A percentile compares a stretch with the other conserved stretches of the same genome.
These are phyloP conservation scores for Centaurea solstitialis DNA, from an alignment of 129 eudicot genomes.

Conservation along the genomic window DNA sequence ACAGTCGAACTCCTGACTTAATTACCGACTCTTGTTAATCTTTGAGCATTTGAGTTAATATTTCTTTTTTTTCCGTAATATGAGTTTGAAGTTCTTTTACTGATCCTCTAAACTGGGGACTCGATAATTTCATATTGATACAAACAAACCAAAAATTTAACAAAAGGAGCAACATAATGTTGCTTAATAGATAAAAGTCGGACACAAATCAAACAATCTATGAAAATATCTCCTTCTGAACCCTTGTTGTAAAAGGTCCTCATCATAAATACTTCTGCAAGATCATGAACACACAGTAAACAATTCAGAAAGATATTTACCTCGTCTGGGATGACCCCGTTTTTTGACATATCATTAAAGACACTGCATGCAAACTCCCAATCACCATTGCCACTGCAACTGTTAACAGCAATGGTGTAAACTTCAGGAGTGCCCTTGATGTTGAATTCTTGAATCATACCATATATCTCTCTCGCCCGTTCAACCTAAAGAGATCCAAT, in stretches of 20 bases:
- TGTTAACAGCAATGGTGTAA: constrained; percentile 91
- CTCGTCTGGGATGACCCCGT: constrained; percentile 91
- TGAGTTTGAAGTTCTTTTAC: neutral
- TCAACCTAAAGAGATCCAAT: constrained; percentile 54
- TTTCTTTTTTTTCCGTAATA: neutral
- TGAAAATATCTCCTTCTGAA: neutral
- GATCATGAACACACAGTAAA: neutral
- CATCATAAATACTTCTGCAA: neutral
- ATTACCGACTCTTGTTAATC: neutral
- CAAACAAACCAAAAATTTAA: neutral
- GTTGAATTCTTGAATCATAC: constrained; percentile 69
- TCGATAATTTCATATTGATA: neutral
- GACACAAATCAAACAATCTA: neutral
- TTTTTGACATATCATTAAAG: constrained; percentile 73
- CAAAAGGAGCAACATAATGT: neutral
- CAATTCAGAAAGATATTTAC: constrained; percentile 31
- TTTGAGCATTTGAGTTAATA: neutral
- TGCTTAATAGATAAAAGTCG: neutral
- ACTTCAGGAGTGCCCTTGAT: constrained; percentile 96
- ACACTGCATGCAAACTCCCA: constrained; percentile 91
- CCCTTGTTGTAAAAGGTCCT: neutral
- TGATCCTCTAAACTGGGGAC: neutral
- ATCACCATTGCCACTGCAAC: constrained; percentile 89
- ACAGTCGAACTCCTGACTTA: neutral
- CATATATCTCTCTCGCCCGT: constrained; percentile 75